These are phyloP conservation scores for Nannizziopsis arthrosporioides DNA, from an alignment of 2,329 filamentous ascomycete species.

Conservation along the genomic window DNA sequence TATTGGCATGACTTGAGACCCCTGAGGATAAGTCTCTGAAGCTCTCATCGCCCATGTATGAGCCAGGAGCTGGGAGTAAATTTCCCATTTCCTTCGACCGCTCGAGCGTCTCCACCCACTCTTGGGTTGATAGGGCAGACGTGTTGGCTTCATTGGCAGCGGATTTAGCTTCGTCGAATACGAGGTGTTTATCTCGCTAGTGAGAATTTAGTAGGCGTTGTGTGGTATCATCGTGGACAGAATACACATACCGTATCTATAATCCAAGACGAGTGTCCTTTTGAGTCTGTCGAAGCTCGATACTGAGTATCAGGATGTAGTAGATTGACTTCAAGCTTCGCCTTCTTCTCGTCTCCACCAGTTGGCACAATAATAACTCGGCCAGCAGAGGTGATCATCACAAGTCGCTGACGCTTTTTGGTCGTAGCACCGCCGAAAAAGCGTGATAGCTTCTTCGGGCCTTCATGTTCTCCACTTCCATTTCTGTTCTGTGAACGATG, in stretches of 20 bases:
- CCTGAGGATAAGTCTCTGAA: conserved; percentile 59
- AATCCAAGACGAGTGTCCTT: conserved; percentile 77
- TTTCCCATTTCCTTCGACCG: conserved; percentile 73
- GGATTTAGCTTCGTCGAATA: conserved; percentile 85
- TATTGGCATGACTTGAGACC: conserved; percentile 53
- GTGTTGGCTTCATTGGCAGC: conserved; percentile 52
- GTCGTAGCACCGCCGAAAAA: conserved; percentile 86
- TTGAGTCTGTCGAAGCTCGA: conserved; percentile 70
- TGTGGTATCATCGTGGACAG: conserved; percentile 4
- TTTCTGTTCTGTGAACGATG: conserved; percentile 62
- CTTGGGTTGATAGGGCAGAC: conserved; percentile 60
- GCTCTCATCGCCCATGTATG: conserved; percentile 55
- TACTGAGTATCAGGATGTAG: conserved; percentile 63
- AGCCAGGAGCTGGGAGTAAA: conserved; percentile 48
- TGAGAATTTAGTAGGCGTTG: not conserved
- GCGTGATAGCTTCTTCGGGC: conserved; percentile 71
- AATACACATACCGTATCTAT: conserved; percentile 71
- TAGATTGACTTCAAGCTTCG: conserved; percentile 84
- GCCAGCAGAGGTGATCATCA: conserved; percentile 88
- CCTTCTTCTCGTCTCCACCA: conserved; percentile 88
- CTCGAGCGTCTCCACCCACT: conserved; percentile 86
- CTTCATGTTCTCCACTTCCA: conserved; percentile 52
- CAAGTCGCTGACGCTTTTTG: conserved; percentile 84
- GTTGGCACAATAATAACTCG: conserved; percentile 81
- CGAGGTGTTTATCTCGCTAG: conserved; percentile 77